Base-by-base conservation (phyloP, 805 yeast genomes). In the Wickerhamiella shivajii region DNA sequence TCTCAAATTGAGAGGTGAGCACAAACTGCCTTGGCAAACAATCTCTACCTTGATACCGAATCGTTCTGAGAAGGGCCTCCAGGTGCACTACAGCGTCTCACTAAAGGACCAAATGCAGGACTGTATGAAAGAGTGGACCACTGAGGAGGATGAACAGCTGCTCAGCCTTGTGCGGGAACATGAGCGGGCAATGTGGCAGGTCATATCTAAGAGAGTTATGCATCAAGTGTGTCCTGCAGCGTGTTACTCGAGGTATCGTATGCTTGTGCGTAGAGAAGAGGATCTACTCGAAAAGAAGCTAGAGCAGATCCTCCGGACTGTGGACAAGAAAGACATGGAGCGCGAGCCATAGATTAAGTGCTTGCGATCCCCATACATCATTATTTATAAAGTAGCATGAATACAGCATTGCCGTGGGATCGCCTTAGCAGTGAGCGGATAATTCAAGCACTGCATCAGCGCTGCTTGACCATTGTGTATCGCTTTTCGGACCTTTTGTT, bases 11-110 rank as follows among this genome's bases (percentile, higher is more conserved):
- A 78, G 79, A 49, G 87, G 77, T 50, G 69, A 69, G 31, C 76
- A 72, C 49, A 74, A 74, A 47, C 59, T 77, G 44, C 84, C 90
- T 0, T 79, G 93, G 93, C 68, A 77, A 49, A 83, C 77, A 42
- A 78, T 79, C 27, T 72, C 85, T 2, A 64, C 72, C 27, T 76
- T 74, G 46, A 77, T 79, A 51, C 64, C 69, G 19, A 74, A 74
- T 48, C 60, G 93, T 47, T 77, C 90, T 2, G 79, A 87, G 14
- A 80, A 78, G 45, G 84, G 87, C 1, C 75, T 87, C 40, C 90
- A 78, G 56, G 79, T 78, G 16, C 46, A 53, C 17, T 51, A 50
- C 38, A 42, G 47, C 29, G 45, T 51, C 15, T 39, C 40, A 24
- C 46, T 50, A 10, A 46, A 47, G 29, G 28, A 24, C 12, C 37